Evolutionary conservation across 83 land plant genomes (phyloP), one percentile per base, ranked within the genome.

Genomic region (Picea engelmannii): DNA sequence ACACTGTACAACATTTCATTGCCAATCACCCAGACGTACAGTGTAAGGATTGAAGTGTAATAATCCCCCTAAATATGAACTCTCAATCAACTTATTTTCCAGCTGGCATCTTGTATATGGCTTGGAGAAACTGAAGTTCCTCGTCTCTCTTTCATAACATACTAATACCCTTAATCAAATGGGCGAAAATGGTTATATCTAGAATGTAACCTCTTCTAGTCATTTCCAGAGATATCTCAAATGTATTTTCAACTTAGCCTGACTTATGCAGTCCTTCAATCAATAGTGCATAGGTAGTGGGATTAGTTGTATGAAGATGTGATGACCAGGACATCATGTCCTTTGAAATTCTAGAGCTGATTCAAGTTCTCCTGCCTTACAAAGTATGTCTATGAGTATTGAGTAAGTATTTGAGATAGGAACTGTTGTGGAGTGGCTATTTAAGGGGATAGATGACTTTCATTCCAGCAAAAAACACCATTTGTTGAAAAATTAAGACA

Each of bases 351-450:
- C 79, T 11, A 89, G 68, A 24, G 96, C 96, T 78, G 49, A 74
- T n/a, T 86, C 88, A 65, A 91, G 78, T 80, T 81, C 87, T 23
- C 94, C 96, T 62, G 87, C 88, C 76, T 92, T 90, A 60, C 76
- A 82, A 75, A 92, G 85, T 64, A 81, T 88, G 83, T 90, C 85
- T 61, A 94, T 85, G 15, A 94, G 75, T 20, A 90, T 69, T 62
- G 64, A 76, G 55, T 94, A 92, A 21, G 75, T 86, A 23, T 88
- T 87, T 82, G 78, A 67, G 62, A 88, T 47, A 49, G 92, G 91
- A 9, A 65, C 78, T 4, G 69, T 55, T 82, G 76, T 69, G 66
- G 80, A 79, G 31, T 27, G 31, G 31, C 31, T 27, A 27, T 27
- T 27, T 27, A 27, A 27, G 31, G 31, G 31, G 31, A 27, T 27